Conservation (phyloP, 129 eudicot genomes). For the Smallanthus sonchifolius region DNA sequence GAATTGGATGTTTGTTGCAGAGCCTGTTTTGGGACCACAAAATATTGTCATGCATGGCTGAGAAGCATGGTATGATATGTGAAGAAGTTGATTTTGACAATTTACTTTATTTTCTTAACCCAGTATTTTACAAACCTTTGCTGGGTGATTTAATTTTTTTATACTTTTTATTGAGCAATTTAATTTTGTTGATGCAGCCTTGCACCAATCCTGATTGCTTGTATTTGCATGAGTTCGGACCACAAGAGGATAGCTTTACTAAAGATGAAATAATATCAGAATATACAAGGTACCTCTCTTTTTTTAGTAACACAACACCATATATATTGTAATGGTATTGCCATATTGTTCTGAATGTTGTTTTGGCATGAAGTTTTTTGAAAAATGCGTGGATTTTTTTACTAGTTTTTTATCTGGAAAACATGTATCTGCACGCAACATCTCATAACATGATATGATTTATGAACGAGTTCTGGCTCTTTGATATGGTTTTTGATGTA, state of each 20-base stretch:
- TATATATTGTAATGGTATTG: not conserved
- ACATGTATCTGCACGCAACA: not conserved
- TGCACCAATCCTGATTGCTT: conserved; percentile 97
- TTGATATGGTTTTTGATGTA: not conserved
- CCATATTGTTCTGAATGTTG: not conserved
- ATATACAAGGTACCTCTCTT: conserved; percentile 66
- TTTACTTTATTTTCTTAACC: not conserved
- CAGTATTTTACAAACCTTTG: not conserved
- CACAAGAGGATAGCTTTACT: conserved; percentile 93
- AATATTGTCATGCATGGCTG: not conserved
- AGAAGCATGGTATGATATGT: not conserved
- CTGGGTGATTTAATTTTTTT: not conserved
- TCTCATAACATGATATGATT: not conserved
- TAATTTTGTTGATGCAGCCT: conserved; percentile 57
- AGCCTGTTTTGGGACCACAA: conserved; percentile 17
- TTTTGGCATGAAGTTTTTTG: not conserved
- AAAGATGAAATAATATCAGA: conserved; percentile 95
- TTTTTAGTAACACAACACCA: not conserved
- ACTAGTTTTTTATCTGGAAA: not conserved
- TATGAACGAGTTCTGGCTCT: not conserved
- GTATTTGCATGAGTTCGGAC: conserved; percentile 95
- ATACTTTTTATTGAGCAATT: not conserved
- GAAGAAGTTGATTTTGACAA: not conserved
- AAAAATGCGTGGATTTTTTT: not conserved
- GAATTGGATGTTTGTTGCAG: not conserved